Conservation (phyloP, 148 eudicot genomes). For the Dysphania ambrosioides region DNA sequence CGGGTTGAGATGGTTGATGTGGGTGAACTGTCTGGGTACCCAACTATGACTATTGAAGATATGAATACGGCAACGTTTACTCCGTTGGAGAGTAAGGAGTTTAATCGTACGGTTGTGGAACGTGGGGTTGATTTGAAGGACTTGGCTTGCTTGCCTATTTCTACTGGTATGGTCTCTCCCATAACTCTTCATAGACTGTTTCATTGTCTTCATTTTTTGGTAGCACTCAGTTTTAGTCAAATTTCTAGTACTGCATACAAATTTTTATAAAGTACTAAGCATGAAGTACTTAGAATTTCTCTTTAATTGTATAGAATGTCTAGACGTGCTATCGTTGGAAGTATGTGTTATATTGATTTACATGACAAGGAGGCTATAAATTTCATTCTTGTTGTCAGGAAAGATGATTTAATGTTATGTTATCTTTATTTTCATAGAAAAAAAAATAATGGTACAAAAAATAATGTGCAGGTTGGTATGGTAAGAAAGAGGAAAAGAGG, state of each 20-base stretch:
- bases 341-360: too few relatives aligned
- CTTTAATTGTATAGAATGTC: too few relatives aligned
- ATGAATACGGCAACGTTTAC: conserved; percentile 62
- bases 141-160: conserved; percentile 78
- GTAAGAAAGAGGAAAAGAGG: conserved; percentile 61
- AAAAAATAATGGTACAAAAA: neutral
- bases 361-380: too few relatives aligned
- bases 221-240: too few relatives aligned
- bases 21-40: conserved; percentile 57
- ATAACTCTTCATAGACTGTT: neutral
- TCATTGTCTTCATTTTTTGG: neutral
- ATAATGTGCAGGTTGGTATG: conserved; percentile 68
- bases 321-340: too few relatives aligned
- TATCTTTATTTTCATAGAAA: neutral
- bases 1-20: conserved; percentile 38
- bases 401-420: too few relatives aligned
- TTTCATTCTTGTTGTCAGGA: too few relatives aligned
- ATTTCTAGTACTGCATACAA: too few relatives aligned
- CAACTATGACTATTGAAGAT: conserved; percentile 88
- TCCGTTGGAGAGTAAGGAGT: conserved; percentile 57
- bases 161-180: conserved; percentile 30
- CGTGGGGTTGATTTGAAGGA: conserved; percentile 77
- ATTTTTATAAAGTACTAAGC: too few relatives aligned
- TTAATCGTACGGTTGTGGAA: conserved; percentile 61
- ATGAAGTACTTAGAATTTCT: too few relatives aligned